phyloP scores from a whole-genome alignment of 345 rosid species.

The Anastatica hierochuntica region DNA sequence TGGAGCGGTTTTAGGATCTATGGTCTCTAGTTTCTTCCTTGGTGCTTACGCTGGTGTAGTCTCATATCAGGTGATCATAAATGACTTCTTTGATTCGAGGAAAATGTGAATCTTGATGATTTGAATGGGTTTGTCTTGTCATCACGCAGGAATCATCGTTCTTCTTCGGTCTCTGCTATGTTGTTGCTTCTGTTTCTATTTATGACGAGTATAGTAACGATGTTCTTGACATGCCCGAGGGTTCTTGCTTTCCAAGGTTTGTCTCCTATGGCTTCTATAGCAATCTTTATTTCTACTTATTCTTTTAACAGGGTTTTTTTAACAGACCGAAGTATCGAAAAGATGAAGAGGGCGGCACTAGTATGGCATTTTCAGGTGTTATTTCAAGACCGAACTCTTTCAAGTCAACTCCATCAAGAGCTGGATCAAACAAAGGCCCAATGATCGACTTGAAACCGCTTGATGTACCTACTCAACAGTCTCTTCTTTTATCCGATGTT shows the following conservation, averaged over 20 bases:
- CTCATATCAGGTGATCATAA: slow-evolving; percentile 42
- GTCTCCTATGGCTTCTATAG: slow-evolving; percentile 9
- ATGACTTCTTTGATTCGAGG: background rate
- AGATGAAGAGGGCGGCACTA: slow-evolving; percentile 17
- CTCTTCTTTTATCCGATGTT: background rate
- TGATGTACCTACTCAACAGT: slow-evolving; percentile 35
- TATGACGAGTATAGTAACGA: slow-evolving; percentile 97
- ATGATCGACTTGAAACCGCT: slow-evolving; percentile 69
- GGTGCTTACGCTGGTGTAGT: slow-evolving; percentile 78
- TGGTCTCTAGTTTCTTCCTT: slow-evolving; percentile 66
- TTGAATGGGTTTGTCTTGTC: background rate
- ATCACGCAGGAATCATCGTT: slow-evolving; percentile 62
- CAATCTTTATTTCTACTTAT: background rate
- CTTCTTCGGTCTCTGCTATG: slow-evolving; percentile 75
- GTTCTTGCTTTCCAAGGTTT: slow-evolving; percentile 79
- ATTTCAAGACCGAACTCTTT: slow-evolving; percentile 44
- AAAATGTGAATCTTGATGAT: background rate
- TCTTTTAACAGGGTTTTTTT: background rate
- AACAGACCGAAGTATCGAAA: slow-evolving; percentile 47
- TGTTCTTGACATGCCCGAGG: slow-evolving; percentile 84
- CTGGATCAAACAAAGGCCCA: slow-evolving; percentile 40
- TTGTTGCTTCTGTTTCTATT: slow-evolving; percentile 68
- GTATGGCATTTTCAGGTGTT: slow-evolving; percentile 22
- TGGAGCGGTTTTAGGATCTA: slow-evolving; percentile 79
- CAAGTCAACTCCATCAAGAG: slow-evolving; percentile 42